These are phyloP conservation scores for Symbiodinium natans DNA, from an alignment of 73 alveolate genomes.

Conservation along the genomic window DNA sequence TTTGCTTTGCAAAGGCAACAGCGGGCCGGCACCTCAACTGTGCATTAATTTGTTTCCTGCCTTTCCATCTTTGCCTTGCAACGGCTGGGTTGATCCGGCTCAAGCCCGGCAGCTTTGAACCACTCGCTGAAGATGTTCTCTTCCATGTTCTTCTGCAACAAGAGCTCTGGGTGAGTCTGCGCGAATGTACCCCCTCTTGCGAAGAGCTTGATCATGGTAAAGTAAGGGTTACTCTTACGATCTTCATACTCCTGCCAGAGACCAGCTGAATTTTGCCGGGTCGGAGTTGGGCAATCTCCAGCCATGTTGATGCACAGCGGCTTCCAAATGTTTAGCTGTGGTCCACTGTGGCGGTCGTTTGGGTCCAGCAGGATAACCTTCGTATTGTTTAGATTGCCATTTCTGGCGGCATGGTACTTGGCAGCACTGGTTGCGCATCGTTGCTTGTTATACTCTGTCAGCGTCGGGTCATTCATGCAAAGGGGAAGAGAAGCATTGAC, in stretches of 20 bases:
- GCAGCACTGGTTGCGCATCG: background rate
- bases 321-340: background rate
- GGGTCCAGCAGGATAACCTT: conserved; percentile 18
- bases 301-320: conserved; percentile 3
- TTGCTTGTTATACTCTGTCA: background rate
- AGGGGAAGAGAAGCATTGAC: background rate
- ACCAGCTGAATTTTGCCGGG: background rate
- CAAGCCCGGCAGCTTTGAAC: conserved; percentile 34
- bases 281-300: background rate
- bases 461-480: background rate
- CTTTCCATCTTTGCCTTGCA: background rate
- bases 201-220: conserved; percentile 27
- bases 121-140: background rate
- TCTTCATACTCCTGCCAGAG: background rate
- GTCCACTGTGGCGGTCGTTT: background rate
- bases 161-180: background rate
- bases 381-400: background rate
- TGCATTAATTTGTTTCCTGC: no score
- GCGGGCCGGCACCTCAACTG: no score
- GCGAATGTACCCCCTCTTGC: conserved; percentile 11
- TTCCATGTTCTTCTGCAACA: background rate
- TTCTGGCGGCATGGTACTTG: background rate
- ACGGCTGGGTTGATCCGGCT: background rate
- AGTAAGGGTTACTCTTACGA: conserved; percentile 4
- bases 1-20: no score